These are phyloP conservation scores for Rubroboletus pulcherrimus DNA, from an alignment of 768 basidiomycete species.

Conservation along the genomic window DNA sequence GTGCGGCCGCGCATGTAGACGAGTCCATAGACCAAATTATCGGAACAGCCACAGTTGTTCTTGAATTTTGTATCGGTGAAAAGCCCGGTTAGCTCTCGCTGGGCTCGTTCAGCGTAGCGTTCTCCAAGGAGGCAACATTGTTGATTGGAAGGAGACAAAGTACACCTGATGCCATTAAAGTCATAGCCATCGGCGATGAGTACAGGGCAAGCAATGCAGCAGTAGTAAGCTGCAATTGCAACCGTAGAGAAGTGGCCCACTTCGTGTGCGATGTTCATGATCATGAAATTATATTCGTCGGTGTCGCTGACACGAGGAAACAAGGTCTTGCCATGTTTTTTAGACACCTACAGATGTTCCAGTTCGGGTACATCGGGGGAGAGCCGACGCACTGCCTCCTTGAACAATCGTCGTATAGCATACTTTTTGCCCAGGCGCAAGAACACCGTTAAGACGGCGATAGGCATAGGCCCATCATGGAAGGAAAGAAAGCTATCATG, in stretches of 20 bases:
- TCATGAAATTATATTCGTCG: constrained; percentile 11
- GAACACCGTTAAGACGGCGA: not conserved
- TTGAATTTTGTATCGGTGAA: too few species aligned
- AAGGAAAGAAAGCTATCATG: constrained; percentile 6
- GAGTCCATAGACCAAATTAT: too few species aligned
- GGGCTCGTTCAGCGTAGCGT: not conserved
- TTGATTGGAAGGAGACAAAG: not conserved
- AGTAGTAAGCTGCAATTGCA: not conserved
- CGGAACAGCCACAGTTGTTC: too few species aligned
- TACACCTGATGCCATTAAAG: not conserved
- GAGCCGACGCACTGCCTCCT: not conserved
- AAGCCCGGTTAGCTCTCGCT: not conserved
- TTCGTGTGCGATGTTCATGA: constrained; percentile 16
- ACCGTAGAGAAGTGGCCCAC: constrained; percentile 1
- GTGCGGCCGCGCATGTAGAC: too few species aligned
- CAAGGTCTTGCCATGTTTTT: not conserved
- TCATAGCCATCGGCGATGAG: constrained; percentile 10
- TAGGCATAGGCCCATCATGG: constrained; percentile 6
- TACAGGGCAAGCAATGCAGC: constrained; percentile 9
- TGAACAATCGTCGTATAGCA: constrained; percentile 6
- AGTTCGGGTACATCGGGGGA: not conserved
- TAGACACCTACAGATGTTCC: not conserved
- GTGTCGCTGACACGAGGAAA: constrained; percentile 6
- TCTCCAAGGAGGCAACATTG: constrained; percentile 1
- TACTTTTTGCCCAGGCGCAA: constrained; percentile 17